phyloP scores from a whole-genome alignment of 139 green algal genomes.

The Volvox africanus region DNA sequence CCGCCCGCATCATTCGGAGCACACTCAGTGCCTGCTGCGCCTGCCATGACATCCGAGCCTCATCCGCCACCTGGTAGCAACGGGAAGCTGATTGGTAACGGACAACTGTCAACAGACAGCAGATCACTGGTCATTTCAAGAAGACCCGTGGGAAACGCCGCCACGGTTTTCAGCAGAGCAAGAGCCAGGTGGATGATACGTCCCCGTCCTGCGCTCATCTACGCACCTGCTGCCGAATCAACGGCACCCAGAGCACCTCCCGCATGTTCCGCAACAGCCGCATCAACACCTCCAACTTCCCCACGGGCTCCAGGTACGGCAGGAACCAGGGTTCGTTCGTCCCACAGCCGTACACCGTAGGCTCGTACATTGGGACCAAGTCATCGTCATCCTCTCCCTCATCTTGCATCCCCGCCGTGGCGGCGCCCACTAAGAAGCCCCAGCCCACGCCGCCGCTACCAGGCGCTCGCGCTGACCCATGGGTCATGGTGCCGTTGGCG shows the following conservation, averaged over 20 bases:
- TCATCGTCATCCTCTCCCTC: neutral
- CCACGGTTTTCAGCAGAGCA: too few species aligned
- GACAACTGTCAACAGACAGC: too few species aligned
- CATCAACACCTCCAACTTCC: constrained; percentile 28
- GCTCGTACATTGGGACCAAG: neutral
- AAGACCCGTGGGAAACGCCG: too few species aligned
- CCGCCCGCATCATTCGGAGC: constrained; percentile 24
- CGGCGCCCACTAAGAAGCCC: neutral
- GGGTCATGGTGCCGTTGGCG: neutral
- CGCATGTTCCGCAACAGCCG: constrained; percentile 38
- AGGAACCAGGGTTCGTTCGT: constrained; percentile 17
- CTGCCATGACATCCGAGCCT: neutral
- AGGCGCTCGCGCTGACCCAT: too few species aligned
- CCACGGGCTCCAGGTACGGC: constrained; percentile 24
- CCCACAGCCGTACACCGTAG: neutral
- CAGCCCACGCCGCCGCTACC: neutral
- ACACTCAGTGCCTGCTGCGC: constrained; percentile 26
- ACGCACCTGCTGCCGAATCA: constrained; percentile 3
- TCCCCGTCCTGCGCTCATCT: too few species aligned
- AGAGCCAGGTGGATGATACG: neutral
- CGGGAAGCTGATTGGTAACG: neutral
- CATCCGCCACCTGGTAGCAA: neutral
- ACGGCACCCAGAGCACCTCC: constrained; percentile 37
- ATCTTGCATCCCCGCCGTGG: neutral
- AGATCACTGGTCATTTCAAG: neutral